Percentiles rank a stretch among this genome's conserved stretches.
phyloP scores from a whole-genome alignment of 2,329 filamentous ascomycete genomes.

The Alternaria triticina region DNA sequence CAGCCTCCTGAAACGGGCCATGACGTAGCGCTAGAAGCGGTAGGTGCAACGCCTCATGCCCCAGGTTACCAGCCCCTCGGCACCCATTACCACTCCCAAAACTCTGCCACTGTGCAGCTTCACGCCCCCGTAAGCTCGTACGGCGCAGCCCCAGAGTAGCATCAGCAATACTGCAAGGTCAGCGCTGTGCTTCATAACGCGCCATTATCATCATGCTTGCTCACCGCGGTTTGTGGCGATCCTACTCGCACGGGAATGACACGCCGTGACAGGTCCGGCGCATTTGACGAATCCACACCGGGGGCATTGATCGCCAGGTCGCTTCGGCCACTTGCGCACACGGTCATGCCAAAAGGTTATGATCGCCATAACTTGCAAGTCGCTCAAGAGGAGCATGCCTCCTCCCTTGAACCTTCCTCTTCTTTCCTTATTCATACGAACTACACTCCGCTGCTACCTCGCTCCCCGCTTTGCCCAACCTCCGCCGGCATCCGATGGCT shows the following conservation, averaged over 20 bases:
- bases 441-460: neutral
- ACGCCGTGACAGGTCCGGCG: slow-evolving; percentile 8
- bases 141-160: neutral
- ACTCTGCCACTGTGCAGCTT: neutral
- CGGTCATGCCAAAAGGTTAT: slow-evolving; percentile 26
- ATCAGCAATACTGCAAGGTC: neutral
- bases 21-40: slow-evolving; percentile 8
- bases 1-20: slow-evolving; percentile 4
- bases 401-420: slow-evolving; percentile 7
- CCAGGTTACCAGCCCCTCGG: slow-evolving; percentile 1
- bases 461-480: slow-evolving; percentile 9
- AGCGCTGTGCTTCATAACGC: neutral
- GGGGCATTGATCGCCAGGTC: slow-evolving; percentile 33
- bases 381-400: slow-evolving; percentile 9
- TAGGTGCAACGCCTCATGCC: slow-evolving; percentile 7
- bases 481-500: slow-evolving; percentile 21
- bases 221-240: neutral
- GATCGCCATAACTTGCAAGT: slow-evolving; percentile 21
- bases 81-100: neutral
- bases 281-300: slow-evolving; percentile 12
- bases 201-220: neutral
- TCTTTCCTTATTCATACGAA: slow-evolving; percentile 12
- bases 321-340: slow-evolving; percentile 22
- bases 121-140: neutral
- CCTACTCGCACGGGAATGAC: slow-evolving; percentile 10